phyloP scores from a whole-genome alignment of 2,329 filamentous ascomycete species.

The Dactylellina leptospora region DNA sequence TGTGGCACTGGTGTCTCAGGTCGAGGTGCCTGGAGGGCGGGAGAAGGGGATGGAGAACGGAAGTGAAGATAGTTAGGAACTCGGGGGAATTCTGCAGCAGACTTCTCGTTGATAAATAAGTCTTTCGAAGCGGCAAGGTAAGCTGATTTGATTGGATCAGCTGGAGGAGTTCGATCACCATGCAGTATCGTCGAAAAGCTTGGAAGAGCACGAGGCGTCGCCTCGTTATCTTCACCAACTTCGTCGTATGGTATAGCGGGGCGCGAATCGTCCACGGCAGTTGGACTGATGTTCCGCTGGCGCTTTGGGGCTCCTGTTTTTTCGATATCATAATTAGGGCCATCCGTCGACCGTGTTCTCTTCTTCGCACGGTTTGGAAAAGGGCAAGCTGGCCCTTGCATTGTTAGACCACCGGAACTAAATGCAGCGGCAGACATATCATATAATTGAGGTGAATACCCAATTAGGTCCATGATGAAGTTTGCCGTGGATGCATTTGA shows the following conservation, averaged over 20 bases:
- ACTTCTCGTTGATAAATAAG: no score
- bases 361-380: not conserved
- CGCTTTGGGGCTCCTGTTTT: not conserved
- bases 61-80: not conserved
- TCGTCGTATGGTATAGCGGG: not conserved
- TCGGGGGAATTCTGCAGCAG: not conserved
- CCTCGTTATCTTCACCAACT: not conserved
- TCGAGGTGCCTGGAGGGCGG: not conserved
- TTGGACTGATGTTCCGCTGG: not conserved
- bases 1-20: no score
- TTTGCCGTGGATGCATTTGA: slow-evolving; percentile 8
- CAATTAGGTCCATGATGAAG: slow-evolving; percentile 14
- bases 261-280: not conserved
- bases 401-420: not conserved
- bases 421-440: not conserved
- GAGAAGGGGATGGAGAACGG: not conserved
- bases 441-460: not conserved
- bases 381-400: not conserved
- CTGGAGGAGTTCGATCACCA: no score
- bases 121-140: no score
- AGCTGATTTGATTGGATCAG: no score
- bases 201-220: no score
- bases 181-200: no score
- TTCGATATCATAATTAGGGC: not conserved
- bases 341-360: not conserved